Evolutionary conservation across 495 filamentous ascomycete genomes (phyloP).

Genomic region (Cercophora newfieldiana): DNA sequence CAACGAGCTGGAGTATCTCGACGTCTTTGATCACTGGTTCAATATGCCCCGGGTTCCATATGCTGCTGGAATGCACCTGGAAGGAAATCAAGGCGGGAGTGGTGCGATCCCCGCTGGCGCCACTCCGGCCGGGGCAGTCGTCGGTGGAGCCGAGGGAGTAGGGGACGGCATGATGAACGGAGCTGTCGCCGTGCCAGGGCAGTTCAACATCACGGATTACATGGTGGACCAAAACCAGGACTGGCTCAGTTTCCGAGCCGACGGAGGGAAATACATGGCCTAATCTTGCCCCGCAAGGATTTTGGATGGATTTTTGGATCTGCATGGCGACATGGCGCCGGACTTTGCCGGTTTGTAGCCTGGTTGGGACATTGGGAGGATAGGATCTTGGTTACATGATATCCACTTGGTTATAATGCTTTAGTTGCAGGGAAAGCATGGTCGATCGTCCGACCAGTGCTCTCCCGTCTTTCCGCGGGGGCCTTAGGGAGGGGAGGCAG

Average conservation of each 20-base stretch:
- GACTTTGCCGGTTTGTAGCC: neutral
- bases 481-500: too few species aligned
- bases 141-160: neutral
- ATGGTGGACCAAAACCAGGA: conserved; percentile 65
- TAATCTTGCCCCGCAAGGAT: neutral
- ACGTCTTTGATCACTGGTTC: conserved; percentile 85
- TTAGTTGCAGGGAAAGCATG: too few species aligned
- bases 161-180: neutral
- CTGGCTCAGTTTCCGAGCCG: conserved; percentile 56
- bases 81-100: conserved; percentile 5
- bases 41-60: conserved; percentile 76
- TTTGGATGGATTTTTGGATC: neutral
- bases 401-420: neutral
- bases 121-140: neutral
- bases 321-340: neutral
- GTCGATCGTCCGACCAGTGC: too few species aligned
- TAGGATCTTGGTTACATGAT: neutral
- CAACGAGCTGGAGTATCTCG: conserved; percentile 85
- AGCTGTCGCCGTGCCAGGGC: conserved; percentile 34
- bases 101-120: neutral
- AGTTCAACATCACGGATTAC: conserved; percentile 67
- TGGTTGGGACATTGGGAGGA: neutral
- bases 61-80: conserved; percentile 32
- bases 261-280: conserved; percentile 29
- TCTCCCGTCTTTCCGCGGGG: too few species aligned